These are phyloP conservation scores for Xanthoconium purpureum DNA, from an alignment of 768 basidiomycete genomes.

Conservation along the genomic window DNA sequence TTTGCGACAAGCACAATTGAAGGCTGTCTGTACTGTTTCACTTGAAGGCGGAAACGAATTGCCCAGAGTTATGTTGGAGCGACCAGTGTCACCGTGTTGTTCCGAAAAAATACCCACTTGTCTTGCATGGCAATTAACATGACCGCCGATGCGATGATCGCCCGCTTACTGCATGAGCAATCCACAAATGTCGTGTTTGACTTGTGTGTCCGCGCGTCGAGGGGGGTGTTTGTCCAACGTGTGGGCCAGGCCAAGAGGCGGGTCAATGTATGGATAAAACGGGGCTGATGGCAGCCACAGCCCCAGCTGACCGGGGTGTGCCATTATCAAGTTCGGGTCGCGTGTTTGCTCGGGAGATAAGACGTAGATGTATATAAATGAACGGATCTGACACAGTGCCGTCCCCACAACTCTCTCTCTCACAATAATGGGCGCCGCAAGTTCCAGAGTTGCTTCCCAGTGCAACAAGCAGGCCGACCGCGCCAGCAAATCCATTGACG, in stretches of 20 bases:
- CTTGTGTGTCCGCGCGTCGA: background rate
- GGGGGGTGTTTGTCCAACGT: background rate
- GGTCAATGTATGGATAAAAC: background rate
- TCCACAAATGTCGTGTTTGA: slow-evolving; percentile 1
- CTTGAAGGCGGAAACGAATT: background rate
- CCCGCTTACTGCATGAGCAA: background rate
- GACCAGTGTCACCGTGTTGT: too few relatives aligned
- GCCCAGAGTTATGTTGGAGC: background rate
- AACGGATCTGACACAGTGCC: slow-evolving; percentile 13
- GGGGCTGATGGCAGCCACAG: background rate
- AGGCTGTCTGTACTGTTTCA: background rate
- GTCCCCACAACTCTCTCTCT: slow-evolving; percentile 4
- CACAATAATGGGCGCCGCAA: slow-evolving; percentile 24
- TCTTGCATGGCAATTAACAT: background rate
- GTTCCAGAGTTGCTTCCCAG: slow-evolving; percentile 25
- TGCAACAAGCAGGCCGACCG: slow-evolving; percentile 16
- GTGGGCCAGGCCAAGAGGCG: background rate
- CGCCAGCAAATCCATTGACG: slow-evolving; percentile 21
- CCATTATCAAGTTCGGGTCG: slow-evolving; percentile 5
- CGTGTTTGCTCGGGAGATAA: slow-evolving; percentile 15
- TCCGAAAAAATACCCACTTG: background rate
- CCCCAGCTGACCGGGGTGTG: background rate
- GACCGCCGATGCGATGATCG: background rate
- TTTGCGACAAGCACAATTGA: background rate
- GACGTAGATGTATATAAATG: slow-evolving; percentile 25